These are phyloP conservation scores for Trifolium subterraneum DNA, from an alignment of 306 rosid species.

Conservation along the genomic window DNA sequence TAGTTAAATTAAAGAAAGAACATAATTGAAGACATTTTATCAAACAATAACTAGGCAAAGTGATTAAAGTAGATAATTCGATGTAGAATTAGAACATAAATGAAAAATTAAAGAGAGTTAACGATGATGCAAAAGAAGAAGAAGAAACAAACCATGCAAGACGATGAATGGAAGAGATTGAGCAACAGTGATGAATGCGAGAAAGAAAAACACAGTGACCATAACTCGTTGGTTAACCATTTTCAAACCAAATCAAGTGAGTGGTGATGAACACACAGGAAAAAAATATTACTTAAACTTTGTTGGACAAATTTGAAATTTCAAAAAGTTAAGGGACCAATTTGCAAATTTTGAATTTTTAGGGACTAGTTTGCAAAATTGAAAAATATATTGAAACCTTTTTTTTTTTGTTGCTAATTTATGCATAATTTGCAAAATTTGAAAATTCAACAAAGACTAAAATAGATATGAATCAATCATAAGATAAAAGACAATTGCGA, in stretches of 20 bases:
- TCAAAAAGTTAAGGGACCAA: no score
- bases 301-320: no score
- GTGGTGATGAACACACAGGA: not conserved
- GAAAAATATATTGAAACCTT: no score
- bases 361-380: no score
- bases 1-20: not conserved
- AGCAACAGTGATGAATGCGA: constrained; percentile 39
- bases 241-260: not conserved
- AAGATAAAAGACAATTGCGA: no score
- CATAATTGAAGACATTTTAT: not conserved
- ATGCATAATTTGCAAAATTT: no score
- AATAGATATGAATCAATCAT: no score
- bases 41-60: not conserved
- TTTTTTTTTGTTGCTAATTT: no score
- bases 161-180: constrained; percentile 65
- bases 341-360: no score
- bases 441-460: no score
- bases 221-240: constrained; percentile 40
- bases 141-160: constrained; percentile 54
- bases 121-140: not conserved
- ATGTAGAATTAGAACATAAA: not conserved
- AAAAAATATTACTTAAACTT: no score
- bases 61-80: not conserved
- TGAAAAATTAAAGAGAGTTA: no score
- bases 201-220: constrained; percentile 20